phyloP scores from a whole-genome alignment of 2,329 filamentous ascomycete species.

The Ceratocystiopsis sp. region DNA sequence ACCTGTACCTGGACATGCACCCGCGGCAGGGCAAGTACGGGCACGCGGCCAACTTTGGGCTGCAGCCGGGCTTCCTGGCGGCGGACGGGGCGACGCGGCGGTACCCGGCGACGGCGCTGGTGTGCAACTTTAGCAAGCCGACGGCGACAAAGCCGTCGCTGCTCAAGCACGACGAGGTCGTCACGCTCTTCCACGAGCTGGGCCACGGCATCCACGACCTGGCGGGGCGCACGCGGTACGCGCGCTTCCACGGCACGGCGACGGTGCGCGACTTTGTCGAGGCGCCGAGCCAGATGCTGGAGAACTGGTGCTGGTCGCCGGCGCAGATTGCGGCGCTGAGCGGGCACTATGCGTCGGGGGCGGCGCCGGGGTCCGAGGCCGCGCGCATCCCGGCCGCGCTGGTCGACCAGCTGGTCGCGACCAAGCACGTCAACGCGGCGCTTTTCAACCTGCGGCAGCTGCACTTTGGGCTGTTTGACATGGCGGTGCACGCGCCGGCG shows the following conservation, averaged over 20 bases:
- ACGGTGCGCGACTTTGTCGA: constrained; percentile 55
- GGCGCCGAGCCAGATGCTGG: constrained; percentile 55
- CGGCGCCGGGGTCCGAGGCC: too few relatives aligned
- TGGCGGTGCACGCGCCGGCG: constrained; percentile 58
- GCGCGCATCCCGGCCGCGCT: constrained; percentile 59
- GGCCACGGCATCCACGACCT: constrained; percentile 57
- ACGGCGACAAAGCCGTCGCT: constrained; percentile 59
- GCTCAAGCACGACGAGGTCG: constrained; percentile 68
- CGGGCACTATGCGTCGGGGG: constrained; percentile 51
- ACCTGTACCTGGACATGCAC: constrained; percentile 68
- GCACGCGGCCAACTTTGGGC: constrained; percentile 70
- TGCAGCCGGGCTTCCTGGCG: constrained; percentile 54
- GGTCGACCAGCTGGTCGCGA: constrained; percentile 55
- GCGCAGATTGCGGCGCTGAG: constrained; percentile 49
- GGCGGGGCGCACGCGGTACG: constrained; percentile 42
- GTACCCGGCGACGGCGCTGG: constrained; percentile 63
- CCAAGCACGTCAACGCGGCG: constrained; percentile 67
- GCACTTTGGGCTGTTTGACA: constrained; percentile 70
- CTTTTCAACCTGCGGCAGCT: constrained; percentile 65
- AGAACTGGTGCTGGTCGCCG: constrained; percentile 61
- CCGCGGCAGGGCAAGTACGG: constrained; percentile 70
- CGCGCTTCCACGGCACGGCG: constrained; percentile 50
- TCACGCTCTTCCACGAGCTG: constrained; percentile 66
- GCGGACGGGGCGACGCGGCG: constrained; percentile 51
- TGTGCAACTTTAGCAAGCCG: constrained; percentile 77